These are phyloP conservation scores for Schwanniomyces polymorphus DNA, from an alignment of 805 yeast species.

Conservation along the genomic window DNA sequence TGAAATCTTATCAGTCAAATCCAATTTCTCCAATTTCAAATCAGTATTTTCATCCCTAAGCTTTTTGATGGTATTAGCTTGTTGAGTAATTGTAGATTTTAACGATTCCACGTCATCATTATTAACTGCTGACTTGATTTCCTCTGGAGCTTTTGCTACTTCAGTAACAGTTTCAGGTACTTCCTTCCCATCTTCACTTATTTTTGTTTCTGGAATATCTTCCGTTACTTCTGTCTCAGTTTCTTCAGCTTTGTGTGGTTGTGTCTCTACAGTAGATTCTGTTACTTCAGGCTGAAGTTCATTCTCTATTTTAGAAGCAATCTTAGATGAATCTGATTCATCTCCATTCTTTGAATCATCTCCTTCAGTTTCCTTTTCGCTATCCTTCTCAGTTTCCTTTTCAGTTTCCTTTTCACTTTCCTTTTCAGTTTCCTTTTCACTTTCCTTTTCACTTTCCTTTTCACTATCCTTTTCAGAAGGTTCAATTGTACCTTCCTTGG, in stretches of 20 bases:
- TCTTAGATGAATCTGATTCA: not conserved
- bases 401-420: conserved; percentile 1
- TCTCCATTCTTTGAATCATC: conserved; percentile 2
- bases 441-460: conserved; percentile 6
- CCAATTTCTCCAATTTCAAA: conserved; percentile 38
- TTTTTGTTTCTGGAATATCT: conserved; percentile 3
- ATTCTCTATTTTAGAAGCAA: not conserved
- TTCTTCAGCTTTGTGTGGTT: conserved; percentile 3
- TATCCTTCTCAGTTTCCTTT: too few species aligned
- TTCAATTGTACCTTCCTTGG: conserved; percentile 8
- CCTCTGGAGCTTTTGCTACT: conserved; percentile 3
- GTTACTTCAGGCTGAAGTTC: not conserved
- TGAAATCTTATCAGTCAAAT: conserved; percentile 31
- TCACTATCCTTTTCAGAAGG: conserved; percentile 3
- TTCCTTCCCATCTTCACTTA: not conserved
- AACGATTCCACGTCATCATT: conserved; percentile 14
- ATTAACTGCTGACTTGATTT: not conserved
- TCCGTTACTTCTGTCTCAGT: not conserved
- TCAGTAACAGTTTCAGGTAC: too few species aligned
- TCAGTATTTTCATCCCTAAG: conserved; percentile 44
- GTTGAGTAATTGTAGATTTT: conserved; percentile 26
- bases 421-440: conserved; percentile 1
- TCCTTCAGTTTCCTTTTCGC: conserved; percentile 2
- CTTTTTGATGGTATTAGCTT: conserved; percentile 33
- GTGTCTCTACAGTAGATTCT: not conserved